Evolutionary conservation across 148 eudicot species (phyloP).

Genomic region (Salicornia ramosissima): DNA sequence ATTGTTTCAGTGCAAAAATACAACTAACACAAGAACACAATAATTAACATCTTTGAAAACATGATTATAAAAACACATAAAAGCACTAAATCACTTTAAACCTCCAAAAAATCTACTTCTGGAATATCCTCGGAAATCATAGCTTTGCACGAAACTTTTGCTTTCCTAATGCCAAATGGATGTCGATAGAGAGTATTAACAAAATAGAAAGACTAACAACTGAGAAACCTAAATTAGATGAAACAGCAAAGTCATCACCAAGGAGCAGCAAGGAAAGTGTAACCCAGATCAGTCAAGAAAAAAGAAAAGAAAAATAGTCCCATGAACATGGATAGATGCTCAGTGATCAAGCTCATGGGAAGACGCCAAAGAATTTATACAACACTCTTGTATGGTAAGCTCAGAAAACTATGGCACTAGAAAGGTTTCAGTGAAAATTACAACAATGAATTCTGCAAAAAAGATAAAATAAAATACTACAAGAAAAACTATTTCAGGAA

Average conservation of each 20-base stretch:
- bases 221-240: background rate
- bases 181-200: background rate
- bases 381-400: background rate
- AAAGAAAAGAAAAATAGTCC: background rate
- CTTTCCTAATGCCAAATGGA: background rate
- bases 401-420: background rate
- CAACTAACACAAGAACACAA: background rate
- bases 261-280: background rate
- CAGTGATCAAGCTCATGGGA: too few species aligned
- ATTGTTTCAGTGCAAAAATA: too few species aligned
- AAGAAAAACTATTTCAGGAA: background rate
- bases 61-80: background rate
- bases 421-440: constrained; percentile 23
- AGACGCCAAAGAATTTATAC: background rate
- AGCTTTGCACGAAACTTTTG: background rate
- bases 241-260: background rate
- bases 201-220: background rate
- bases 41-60: background rate
- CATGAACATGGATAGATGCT: too few species aligned
- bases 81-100: background rate
- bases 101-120: background rate
- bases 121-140: background rate
- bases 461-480: too few species aligned
- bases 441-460: constrained; percentile 36
- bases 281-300: background rate